Evolutionary conservation across 2,329 filamentous ascomycete species (phyloP).

Genomic region (Alternaria triticimaculans): DNA sequence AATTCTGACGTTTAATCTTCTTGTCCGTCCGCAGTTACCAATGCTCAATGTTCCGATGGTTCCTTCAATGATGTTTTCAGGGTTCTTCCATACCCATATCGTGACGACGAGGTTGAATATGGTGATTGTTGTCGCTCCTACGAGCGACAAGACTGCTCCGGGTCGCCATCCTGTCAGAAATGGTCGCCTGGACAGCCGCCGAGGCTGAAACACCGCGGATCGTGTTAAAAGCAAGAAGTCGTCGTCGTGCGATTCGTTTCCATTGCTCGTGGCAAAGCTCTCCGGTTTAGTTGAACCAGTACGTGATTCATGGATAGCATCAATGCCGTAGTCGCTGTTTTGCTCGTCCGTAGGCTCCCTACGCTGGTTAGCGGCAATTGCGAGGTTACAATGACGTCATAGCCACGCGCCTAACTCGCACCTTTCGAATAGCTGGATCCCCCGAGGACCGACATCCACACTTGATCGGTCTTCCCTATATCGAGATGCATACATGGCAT

Average conservation of each 20-base stretch:
- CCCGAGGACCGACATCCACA: background rate
- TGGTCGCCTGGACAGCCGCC: background rate
- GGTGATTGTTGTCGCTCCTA: background rate
- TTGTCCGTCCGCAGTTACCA: background rate
- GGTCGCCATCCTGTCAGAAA: background rate
- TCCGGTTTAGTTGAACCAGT: background rate
- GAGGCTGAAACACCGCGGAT: background rate
- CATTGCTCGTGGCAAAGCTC: background rate
- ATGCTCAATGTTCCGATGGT: background rate
- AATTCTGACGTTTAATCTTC: conserved; percentile 14
- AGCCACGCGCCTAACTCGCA: background rate
- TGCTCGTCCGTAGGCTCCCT: background rate
- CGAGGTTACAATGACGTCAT: background rate
- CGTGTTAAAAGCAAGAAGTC: background rate
- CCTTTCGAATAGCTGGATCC: background rate
- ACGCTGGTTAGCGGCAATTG: background rate
- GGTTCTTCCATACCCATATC: background rate
- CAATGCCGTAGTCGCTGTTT: background rate
- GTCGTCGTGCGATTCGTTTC: background rate
- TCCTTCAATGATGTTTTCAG: background rate
- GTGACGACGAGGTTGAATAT: background rate
- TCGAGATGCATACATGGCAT: background rate
- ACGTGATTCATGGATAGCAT: background rate
- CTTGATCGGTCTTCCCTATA: background rate
- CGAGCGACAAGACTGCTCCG: background rate